Conservation (phyloP, 345 rosid species). For the Hibiscus syriacus region DNA sequence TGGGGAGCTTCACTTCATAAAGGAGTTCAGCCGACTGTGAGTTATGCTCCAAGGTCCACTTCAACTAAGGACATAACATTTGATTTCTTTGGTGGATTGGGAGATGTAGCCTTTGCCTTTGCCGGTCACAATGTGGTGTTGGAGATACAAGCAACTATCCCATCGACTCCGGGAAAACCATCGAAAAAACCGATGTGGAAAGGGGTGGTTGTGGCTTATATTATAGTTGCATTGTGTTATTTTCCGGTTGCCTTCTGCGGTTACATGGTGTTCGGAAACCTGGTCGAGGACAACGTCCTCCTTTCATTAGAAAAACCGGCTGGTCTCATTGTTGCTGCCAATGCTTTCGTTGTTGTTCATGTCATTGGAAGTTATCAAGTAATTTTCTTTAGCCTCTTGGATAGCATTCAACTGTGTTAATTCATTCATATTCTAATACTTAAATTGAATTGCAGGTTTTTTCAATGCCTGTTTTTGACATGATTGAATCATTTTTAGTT, state of each 20-base stretch:
- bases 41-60: neutral
- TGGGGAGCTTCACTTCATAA: neutral
- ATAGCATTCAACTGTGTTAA: no score
- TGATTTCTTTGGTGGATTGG: neutral
- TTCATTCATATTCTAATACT: no score
- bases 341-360: neutral
- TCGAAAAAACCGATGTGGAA: neutral
- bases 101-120: neutral
- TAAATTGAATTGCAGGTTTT: constrained; percentile 28
- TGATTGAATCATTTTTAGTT: constrained; percentile 34
- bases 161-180: neutral
- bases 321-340: neutral
- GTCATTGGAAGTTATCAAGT: neutral
- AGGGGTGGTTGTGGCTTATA: neutral
- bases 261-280: neutral
- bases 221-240: neutral
- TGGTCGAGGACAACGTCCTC: neutral
- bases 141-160: neutral
- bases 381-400: neutral
- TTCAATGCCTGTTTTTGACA: constrained; percentile 46
- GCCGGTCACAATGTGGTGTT: neutral
- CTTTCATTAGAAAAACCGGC: neutral
- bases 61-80: neutral
- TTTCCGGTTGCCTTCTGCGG: neutral
- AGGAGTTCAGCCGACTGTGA: neutral